Conservation (phyloP, 306 rosid genomes). For the Ammopiptanthus mongolicus region DNA sequence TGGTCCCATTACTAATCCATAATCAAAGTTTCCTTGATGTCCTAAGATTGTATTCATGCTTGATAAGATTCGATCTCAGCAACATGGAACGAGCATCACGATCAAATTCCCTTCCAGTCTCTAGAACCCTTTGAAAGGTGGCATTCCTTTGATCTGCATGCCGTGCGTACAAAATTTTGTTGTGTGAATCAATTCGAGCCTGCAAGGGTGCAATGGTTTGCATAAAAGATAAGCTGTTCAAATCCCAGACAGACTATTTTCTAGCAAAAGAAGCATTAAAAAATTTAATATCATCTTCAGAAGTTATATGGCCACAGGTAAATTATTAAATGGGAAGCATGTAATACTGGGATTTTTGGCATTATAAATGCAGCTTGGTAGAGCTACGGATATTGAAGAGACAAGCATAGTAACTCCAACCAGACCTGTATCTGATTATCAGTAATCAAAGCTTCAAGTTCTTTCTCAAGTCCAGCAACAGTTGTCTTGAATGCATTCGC, state of each 20-base stretch:
- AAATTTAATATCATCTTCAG: background rate
- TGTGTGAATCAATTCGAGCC: slow-evolving; percentile 99
- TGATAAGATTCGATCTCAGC: slow-evolving; percentile 85
- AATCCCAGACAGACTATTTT: background rate
- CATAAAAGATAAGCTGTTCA: background rate
- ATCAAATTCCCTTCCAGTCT: slow-evolving; percentile 77
- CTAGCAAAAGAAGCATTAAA: background rate
- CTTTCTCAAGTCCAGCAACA: slow-evolving; percentile 85
- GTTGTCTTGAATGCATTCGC: slow-evolving; percentile 96
- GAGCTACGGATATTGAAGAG: background rate
- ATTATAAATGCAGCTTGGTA: background rate
- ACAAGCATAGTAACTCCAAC: slow-evolving; percentile 17
- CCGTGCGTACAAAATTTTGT: slow-evolving; percentile 88
- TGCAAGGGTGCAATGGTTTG: slow-evolving; percentile 34
- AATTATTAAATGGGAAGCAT: background rate
- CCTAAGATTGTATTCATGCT: slow-evolving; percentile 68
- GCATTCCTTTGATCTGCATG: slow-evolving; percentile 98
- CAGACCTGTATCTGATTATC: slow-evolving; percentile 91
- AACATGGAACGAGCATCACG: slow-evolving; percentile 84
- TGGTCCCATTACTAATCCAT: slow-evolving; percentile 10
- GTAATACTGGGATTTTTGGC: background rate
- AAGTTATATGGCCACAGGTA: background rate
- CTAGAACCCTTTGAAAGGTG: slow-evolving; percentile 88
- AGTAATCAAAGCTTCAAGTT: slow-evolving; percentile 94
- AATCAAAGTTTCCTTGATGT: slow-evolving; percentile 65